phyloP scores from a whole-genome alignment of 495 filamentous ascomycete species.

The Trypethelium eluteriae region DNA sequence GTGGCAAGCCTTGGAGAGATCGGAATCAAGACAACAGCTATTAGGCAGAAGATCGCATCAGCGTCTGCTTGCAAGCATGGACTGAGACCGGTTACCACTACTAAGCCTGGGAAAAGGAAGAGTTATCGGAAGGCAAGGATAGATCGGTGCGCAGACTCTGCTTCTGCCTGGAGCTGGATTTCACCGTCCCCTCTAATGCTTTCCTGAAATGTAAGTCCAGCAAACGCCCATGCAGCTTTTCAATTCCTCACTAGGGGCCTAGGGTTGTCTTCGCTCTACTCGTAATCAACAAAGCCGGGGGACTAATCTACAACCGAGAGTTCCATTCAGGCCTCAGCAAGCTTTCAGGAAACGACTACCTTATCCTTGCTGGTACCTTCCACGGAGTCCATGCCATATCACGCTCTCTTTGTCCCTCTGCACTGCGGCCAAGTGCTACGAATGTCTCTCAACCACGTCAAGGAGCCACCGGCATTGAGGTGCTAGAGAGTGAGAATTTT shows the following conservation, averaged over 20 bases:
- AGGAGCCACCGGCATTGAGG: slow-evolving; percentile 68
- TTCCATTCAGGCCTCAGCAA: slow-evolving; percentile 79
- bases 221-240: neutral
- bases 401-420: slow-evolving; percentile 50
- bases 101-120: neutral
- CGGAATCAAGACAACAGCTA: too few species aligned
- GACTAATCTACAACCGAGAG: slow-evolving; percentile 88
- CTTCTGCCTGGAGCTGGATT: neutral
- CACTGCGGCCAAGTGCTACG: slow-evolving; percentile 26
- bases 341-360: slow-evolving; percentile 85
- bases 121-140: too few species aligned
- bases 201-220: neutral
- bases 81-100: neutral
- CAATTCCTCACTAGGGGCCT: neutral
- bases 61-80: neutral
- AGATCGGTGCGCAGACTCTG: too few species aligned
- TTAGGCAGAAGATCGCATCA: too few species aligned
- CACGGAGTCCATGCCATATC: slow-evolving; percentile 95
- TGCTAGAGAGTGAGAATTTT: slow-evolving; percentile 85
- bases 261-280: slow-evolving; percentile 92
- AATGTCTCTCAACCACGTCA: slow-evolving; percentile 44
- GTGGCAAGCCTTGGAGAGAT: too few species aligned
- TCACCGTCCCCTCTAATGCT: neutral
- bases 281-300: slow-evolving; percentile 97
- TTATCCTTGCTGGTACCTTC: slow-evolving; percentile 96